Base-by-base conservation (phyloP, 2,329 filamentous ascomycete genomes). In the Fusarium buxicola region DNA sequence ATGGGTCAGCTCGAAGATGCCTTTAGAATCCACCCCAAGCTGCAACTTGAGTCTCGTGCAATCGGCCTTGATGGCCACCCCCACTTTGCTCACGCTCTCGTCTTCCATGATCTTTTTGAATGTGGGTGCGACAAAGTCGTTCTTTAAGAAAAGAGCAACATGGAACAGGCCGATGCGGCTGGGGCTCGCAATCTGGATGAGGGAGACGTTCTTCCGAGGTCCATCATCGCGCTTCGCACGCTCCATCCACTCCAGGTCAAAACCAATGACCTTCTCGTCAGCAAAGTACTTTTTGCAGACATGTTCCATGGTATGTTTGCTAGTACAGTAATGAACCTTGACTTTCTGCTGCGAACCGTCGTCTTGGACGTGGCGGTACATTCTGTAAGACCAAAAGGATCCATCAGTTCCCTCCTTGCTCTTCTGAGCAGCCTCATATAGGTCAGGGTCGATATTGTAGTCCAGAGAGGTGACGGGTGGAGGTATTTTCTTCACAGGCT, bases 181-280 rank as follows among this genome's bases (percentile, higher is more conserved):
- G 38, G 91, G 85, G 58, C 87, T 91, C 1, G 94, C 92, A 18
- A 97, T 75, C 75, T 97, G 94, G 38, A 97, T 89, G 32, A 97
- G 76, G 0, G 91, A 94, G 7, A 96, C 85, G 59, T 93, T 92
- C 47, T 84, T 80, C 63, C 90, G 89, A 5, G 88, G 77, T 4
- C 82, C 80, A 3, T 81, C 73, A 8, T 63, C 68, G 16, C 73
- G 80, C 7, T 72, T 78, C 1, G 86, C 81, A 7, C 83, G 78
- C 2, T 80, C 64, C 48, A 86, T 82, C 94, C 94, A 97, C 78
- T 97, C 94, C 60, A 97, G 83, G 70, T 97, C 94, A 60, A 97
- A 92, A 0, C 94, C 94, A n/a, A 97, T 74, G 3, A 96, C 76
- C 34, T 86, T 81, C 69, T 95, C 87, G 24, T 83, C 66, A 34